Percentiles rank a stretch among this genome's conserved stretches.
Evolutionary conservation across 1,284 basidiomycete genomes (phyloP).

Genomic region (Melampsora americana): DNA sequence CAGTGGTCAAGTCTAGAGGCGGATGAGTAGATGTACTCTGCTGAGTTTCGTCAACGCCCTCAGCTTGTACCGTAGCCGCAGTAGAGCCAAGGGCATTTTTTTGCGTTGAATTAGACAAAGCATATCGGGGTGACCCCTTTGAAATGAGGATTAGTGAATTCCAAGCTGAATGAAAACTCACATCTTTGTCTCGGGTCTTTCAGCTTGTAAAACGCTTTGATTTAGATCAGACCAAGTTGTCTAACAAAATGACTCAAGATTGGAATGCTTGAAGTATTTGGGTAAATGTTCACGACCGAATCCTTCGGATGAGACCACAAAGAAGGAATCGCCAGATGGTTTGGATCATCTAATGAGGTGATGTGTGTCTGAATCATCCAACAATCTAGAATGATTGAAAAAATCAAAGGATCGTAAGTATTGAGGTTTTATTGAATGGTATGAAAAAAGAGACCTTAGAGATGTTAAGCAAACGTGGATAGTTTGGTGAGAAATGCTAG

Average conservation of each 20-base stretch:
- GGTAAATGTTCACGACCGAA: conserved; percentile 87
- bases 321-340: conserved; percentile 78
- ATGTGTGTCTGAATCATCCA: conserved; percentile 76
- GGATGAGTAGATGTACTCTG: background rate
- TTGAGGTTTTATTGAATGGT: background rate
- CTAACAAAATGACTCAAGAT: conserved; percentile 91
- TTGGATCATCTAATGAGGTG: conserved; percentile 86
- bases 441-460: background rate
- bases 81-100: conserved; percentile 9
- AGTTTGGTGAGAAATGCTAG: conserved; percentile 90
- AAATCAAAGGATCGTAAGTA: conserved; percentile 9
- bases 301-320: conserved; percentile 85
- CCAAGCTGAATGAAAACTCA: conserved; percentile 57
- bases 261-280: conserved; percentile 92
- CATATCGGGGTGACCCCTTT: conserved; percentile 81
- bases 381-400: conserved; percentile 68
- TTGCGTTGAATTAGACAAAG: conserved; percentile 83
- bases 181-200: conserved; percentile 72
- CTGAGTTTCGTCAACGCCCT: conserved; percentile 9
- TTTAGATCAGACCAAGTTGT: conserved; percentile 96
- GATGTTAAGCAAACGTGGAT: conserved; percentile 64
- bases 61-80: background rate
- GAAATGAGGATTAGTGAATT: conserved; percentile 90
- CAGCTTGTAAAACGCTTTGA: conserved; percentile 74
- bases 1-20: conserved; percentile 66